Base-by-base conservation (phyloP, 2,329 filamentous ascomycete species). In the Chalaropsis ovoidea region DNA sequence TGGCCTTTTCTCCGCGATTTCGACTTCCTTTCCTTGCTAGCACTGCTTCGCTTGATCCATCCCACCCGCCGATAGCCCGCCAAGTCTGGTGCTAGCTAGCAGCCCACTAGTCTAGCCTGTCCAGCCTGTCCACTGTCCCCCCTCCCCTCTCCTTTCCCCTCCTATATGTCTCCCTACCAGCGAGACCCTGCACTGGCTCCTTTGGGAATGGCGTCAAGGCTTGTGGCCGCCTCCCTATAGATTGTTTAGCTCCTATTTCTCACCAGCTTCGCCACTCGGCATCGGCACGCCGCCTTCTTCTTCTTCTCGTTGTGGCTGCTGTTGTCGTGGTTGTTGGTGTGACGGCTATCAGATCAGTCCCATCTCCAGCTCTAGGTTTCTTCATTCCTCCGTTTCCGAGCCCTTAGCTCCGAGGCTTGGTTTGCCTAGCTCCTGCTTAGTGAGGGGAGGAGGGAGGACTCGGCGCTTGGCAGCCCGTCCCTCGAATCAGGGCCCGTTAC, bases 161-260 rank as follows among this genome's bases (percentile, higher is more conserved):
- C 24, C 22, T 52, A 24, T 52, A 27, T 15, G 19, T 39, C 35
- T 39, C 35, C 35, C 35, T 39, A 52, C 10, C n/a, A 1, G 24
- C n/a, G 52, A 17, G 13, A 15, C 15, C 52, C 52, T 58, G 27
- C 10, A 11, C 27, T 13, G 15, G 27, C 52, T 58, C 17, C 17
- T 58, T 35, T 58, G 52, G 27, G 31, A 58, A 58, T 58, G 27
- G 52, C 15, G 31, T 10, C 31, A n/a, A 35, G 52, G 27, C 52
- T 58, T 58, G n/a, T 35, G 52, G 24, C 31, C 7, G 52, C 27
- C 52, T 58, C 52, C 27, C 24, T 58, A 58, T 58, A 7, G 17
- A 58, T 58, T 58, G 52, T 58, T 58, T 39, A 58, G 27, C 52
- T 58, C 52, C 52, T 58, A n/a, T 8, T 35, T 11, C 52, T 22